phyloP scores from a whole-genome alignment of 352 stramenopile genomes.

The Pythium phragmitis region DNA sequence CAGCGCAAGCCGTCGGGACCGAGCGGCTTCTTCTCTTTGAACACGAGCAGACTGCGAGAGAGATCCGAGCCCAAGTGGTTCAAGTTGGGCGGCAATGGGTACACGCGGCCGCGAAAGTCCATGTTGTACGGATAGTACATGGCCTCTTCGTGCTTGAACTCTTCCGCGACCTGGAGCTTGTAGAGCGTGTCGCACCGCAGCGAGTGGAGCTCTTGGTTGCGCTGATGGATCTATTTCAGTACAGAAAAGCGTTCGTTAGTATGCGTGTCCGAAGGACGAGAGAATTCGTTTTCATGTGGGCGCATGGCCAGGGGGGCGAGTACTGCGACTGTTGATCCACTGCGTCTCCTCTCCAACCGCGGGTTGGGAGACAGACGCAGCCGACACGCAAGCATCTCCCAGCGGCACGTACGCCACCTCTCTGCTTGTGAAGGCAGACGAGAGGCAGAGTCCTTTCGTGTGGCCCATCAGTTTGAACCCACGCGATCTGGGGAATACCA shows the following conservation, averaged over 20 bases:
- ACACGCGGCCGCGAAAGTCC: slow-evolving; percentile 98
- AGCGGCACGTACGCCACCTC: slow-evolving; percentile 22
- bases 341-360: slow-evolving; percentile 13
- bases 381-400: not conserved
- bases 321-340: not conserved
- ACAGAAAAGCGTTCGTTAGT: slow-evolving; percentile 4
- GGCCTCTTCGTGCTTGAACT: slow-evolving; percentile 95
- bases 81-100: slow-evolving; percentile 98
- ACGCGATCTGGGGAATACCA: slow-evolving; percentile 43
- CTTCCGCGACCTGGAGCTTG: slow-evolving; percentile 95
- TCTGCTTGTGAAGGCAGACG: slow-evolving; percentile 13
- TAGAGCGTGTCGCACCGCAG: slow-evolving; percentile 94
- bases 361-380: slow-evolving; percentile 34
- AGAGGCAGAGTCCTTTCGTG: slow-evolving; percentile 23
- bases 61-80: slow-evolving; percentile 99
- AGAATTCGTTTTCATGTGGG: slow-evolving; percentile 6
- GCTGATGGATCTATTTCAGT: slow-evolving; percentile 61
- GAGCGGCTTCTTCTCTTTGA: slow-evolving; percentile 94
- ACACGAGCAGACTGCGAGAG: slow-evolving; percentile 95
- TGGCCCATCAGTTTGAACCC: slow-evolving; percentile 87
- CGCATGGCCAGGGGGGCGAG: slow-evolving; percentile 3
- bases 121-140: slow-evolving; percentile 99
- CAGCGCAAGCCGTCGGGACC: slow-evolving; percentile 95
- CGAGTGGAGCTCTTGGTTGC: slow-evolving; percentile 91
- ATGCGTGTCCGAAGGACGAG: not conserved